These are phyloP conservation scores for Cystobasidiaceae sp. DNA, from an alignment of 1,284 basidiomycete genomes.

Conservation along the genomic window DNA sequence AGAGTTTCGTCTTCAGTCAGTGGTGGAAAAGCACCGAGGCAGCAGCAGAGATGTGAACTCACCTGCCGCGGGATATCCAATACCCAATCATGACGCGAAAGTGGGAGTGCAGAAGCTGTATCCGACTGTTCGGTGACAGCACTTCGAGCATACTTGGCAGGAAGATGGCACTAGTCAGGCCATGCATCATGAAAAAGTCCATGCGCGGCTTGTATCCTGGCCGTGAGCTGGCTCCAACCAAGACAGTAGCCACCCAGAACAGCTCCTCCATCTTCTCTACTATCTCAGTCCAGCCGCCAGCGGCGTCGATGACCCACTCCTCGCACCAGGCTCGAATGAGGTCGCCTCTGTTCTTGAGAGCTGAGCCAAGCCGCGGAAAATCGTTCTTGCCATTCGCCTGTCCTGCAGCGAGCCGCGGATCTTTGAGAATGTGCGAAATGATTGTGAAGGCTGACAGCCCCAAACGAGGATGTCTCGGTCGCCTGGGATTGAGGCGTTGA, in stretches of 20 bases:
- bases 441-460: conserved; percentile 41
- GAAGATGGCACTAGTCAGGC: conserved; percentile 39
- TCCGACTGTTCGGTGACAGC: conserved; percentile 38
- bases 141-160: conserved; percentile 38
- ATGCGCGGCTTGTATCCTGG: conserved; percentile 39
- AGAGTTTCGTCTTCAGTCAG: background rate
- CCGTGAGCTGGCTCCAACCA: conserved; percentile 37
- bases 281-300: conserved; percentile 39
- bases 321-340: conserved; percentile 35
- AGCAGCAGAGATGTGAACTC: no score
- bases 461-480: conserved; percentile 32
- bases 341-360: conserved; percentile 20
- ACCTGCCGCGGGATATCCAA: conserved; percentile 41
- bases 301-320: conserved; percentile 40
- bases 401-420: conserved; percentile 38
- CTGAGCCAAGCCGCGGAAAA: conserved; percentile 34
- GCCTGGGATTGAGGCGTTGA: conserved; percentile 28
- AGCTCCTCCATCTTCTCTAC: conserved; percentile 41
- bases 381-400: conserved; percentile 34
- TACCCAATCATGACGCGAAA: conserved; percentile 40
- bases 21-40: no score
- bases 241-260: conserved; percentile 40
- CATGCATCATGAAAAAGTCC: conserved; percentile 43
- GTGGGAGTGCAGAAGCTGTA: conserved; percentile 39
- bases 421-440: conserved; percentile 37